phyloP scores from a whole-genome alignment of 1,284 basidiomycete genomes.

The Malassezia caprae region DNA sequence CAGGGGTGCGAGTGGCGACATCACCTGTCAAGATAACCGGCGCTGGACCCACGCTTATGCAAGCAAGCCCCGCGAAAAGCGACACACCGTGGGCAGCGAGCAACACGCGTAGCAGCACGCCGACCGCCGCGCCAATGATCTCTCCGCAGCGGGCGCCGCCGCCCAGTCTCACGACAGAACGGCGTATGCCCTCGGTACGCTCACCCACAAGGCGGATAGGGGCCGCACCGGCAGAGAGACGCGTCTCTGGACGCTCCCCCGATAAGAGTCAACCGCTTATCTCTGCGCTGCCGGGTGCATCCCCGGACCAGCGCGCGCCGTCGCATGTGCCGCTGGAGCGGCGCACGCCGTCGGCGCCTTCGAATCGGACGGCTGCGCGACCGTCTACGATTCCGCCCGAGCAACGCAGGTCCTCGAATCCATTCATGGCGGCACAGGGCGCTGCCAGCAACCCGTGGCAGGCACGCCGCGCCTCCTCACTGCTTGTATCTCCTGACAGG shows the following conservation, averaged over 20 bases:
- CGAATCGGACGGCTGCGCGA: neutral
- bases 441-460: neutral
- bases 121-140: neutral
- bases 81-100: neutral
- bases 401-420: neutral
- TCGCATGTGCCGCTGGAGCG: neutral
- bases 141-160: neutral
- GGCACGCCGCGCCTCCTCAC: neutral
- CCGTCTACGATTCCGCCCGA: neutral
- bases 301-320: neutral
- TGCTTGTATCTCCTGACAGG: neutral
- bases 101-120: neutral
- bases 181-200: neutral
- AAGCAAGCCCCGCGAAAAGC: neutral
- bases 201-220: neutral
- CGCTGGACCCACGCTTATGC: slow-evolving; percentile 4
- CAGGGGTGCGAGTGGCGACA: neutral
- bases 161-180: neutral
- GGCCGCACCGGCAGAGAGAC: neutral
- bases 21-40: neutral
- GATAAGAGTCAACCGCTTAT: neutral
- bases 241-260: neutral
- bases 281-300: neutral
- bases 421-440: neutral
- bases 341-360: neutral